Evolutionary conservation across 768 basidiomycete genomes (phyloP), one percentile per base, ranked within the genome.

Genomic region (Symmetrospora coprosmae): DNA sequence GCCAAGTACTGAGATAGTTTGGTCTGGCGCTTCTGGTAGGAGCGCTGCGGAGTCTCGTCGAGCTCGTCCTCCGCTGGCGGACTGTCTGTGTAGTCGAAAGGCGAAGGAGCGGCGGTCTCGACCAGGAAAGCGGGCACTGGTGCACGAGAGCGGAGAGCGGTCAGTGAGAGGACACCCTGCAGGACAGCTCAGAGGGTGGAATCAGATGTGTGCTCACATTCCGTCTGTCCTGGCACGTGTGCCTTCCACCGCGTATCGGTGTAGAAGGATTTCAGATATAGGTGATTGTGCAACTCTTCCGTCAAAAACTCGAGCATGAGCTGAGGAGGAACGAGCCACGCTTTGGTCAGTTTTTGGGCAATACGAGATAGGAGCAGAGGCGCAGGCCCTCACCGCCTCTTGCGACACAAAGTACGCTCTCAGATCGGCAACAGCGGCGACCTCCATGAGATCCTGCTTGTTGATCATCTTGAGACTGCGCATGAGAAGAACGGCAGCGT

Each of bases 201-300:
- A 9, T 25, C 16, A 14, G 7, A 35, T 17, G 9, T 28, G 31
- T 13, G 75, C 86, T 74, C 68, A 91, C 91, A 78, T 11, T 74
- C 72, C 56, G 81, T 79, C 70, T 96, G 94, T 52, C 84, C 84
- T 0, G 84, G 82, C 11, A 78, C 74, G 71, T 94, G 96, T 0
- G 85, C 74, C 17, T 81, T 77, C 94, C 94, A 99, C 30, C 92
- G 81, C 4, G 82, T 80, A 66, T 97, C 92, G 69, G 87, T 90
- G 82, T 90, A 94, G 71, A 89, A 92, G 0, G 85, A 87, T 69
- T 92, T 94, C 62, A 99, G 80, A 73, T 94, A 99, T n/a, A 99
- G 74, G 73, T 99, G 94, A 66, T 82, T 87, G 69, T 97, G 91
- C 13, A 99, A 78, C 69, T 99, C 94, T 66, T 99, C 94, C 6